These are phyloP conservation scores for Rugosomyces carneus DNA, from an alignment of 1,284 basidiomycete genomes.

Conservation along the genomic window DNA sequence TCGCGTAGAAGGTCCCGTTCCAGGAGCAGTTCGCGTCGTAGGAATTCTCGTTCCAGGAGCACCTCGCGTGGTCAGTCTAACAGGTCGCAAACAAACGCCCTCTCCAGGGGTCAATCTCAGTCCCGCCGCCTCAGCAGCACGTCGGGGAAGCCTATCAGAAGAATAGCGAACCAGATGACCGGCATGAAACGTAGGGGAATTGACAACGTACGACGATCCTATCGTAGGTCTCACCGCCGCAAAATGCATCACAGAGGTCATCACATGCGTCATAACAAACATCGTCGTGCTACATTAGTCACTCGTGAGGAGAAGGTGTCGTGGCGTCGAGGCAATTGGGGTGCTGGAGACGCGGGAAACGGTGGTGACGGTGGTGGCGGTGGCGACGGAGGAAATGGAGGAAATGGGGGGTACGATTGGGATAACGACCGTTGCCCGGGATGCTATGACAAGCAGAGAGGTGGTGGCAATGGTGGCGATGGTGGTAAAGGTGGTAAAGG, in stretches of 20 bases:
- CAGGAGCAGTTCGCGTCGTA: neutral
- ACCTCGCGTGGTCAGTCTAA: too few relatives aligned
- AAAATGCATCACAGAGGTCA: too few relatives aligned
- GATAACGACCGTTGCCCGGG: slow-evolving; percentile 53
- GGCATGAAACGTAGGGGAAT: slow-evolving; percentile 25
- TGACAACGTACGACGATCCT: slow-evolving; percentile 20
- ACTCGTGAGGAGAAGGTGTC: neutral
- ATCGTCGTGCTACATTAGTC: neutral
- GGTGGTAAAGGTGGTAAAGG: too few relatives aligned
- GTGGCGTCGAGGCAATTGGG: neutral
- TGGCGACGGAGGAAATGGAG: slow-evolving; percentile 11
- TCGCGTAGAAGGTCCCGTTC: too few relatives aligned
- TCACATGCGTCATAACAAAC: too few relatives aligned
- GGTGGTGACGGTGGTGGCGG: slow-evolving; percentile 8
- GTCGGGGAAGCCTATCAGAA: neutral
- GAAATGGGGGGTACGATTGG: neutral
- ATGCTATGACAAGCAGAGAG: slow-evolving; percentile 56
- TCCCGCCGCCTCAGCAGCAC: neutral
- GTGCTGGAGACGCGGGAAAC: neutral
- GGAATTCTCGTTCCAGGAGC: neutral
- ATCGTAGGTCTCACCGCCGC: neutral
- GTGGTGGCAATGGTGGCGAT: neutral
- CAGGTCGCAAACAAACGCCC: too few relatives aligned
- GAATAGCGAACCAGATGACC: neutral
- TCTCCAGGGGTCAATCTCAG: too few relatives aligned